These are phyloP conservation scores for Chernovozyma aurita DNA, from an alignment of 1,139 yeast species.

Conservation along the genomic window DNA sequence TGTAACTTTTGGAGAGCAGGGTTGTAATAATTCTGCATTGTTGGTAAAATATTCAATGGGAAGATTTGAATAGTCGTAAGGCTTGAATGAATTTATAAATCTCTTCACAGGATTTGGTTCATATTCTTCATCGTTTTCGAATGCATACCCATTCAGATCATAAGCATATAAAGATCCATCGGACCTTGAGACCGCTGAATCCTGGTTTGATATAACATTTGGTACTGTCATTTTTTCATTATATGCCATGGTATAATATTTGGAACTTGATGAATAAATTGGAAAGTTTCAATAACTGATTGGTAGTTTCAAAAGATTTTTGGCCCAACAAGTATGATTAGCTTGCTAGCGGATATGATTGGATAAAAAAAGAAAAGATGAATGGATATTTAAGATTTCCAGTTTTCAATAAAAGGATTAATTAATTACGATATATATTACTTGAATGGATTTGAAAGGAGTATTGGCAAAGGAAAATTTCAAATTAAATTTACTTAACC, in stretches of 20 bases:
- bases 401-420: no score
- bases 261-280: no score
- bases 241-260: neutral
- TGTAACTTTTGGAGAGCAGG: neutral
- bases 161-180: neutral
- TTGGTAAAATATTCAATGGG: slow-evolving; percentile 10
- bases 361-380: no score
- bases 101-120: slow-evolving; percentile 18
- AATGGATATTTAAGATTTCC: no score
- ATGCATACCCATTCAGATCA: slow-evolving; percentile 1
- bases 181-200: neutral
- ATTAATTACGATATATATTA: no score
- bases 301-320: no score
- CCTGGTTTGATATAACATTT: neutral
- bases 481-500: no score
- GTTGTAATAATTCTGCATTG: neutral
- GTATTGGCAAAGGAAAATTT: no score
- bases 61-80: slow-evolving; percentile 21
- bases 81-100: slow-evolving; percentile 25
- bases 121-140: slow-evolving; percentile 5
- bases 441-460: no score
- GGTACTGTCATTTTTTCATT: neutral
- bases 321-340: no score
- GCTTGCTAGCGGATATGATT: no score
- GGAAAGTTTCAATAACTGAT: no score